Base-by-base conservation (phyloP, 2,329 filamentous ascomycete species). In the Talaromyces sp. region DNA sequence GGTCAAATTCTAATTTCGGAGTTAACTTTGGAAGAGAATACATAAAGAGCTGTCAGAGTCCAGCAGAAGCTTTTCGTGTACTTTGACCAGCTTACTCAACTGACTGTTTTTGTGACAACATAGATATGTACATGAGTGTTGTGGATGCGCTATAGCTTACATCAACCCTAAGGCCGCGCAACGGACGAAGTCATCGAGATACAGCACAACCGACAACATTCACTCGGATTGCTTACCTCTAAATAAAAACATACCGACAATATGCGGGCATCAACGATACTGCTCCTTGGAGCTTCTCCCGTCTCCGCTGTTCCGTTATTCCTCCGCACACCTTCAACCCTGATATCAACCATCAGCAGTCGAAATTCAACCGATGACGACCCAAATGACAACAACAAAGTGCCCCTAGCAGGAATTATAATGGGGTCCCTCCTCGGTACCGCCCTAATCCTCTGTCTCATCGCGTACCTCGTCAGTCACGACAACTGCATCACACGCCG, bases 401-500 rank as follows among this genome's bases (percentile, higher is more conserved):
- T 66, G 25, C 25, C 51, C 34, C 15, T 66, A 3, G 58, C 60
- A 6, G 64, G 64, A 53, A 66, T 66, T n/a, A 22, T 66, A 22
- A 53, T 66, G 38, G 64, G 40, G 8, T 27, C 54, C 11, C 11
- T 66, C 54, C 19, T 66, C 22, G 60, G 40, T 15, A 29, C 51
- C 34, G 36, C 56, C 17, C 17, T 63, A 11, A 8, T 59, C 19
- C 17, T 15, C 31, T 49, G 22, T 19, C 22, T 66, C 22, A 19
- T 59, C 15, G 43, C 54, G 54, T 66, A 66, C 25, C 47, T 61
- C 13, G 19, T 63, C n/a, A 66, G 64, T 27, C 15, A n/a, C 60
- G 60, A 66, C 53, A 66, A 59, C 60, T 63, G 54, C 64, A 45
- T 66, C 31, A 58, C 59, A 29, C 59, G 64, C n/a, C 64, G 64